Evolutionary conservation across 352 stramenopile species (phyloP).

Genomic region (Phytophthora megakarya): DNA sequence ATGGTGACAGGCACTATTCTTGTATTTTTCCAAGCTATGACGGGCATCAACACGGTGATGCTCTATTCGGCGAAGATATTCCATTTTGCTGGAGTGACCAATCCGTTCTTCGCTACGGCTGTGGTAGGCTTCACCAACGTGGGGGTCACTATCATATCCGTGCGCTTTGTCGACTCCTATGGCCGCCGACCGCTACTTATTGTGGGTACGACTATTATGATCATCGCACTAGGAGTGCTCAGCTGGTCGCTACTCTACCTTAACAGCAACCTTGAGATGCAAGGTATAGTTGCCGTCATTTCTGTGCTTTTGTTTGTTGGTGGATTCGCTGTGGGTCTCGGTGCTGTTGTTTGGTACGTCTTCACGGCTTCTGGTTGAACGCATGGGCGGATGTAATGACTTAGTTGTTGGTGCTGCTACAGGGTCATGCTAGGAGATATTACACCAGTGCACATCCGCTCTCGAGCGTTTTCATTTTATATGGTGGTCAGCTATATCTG

Average conservation of each 20-base stretch:
- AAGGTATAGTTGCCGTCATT: conserved; percentile 74
- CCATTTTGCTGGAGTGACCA: conserved; percentile 86
- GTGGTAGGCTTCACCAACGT: conserved; percentile 81
- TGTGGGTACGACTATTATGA: conserved; percentile 75
- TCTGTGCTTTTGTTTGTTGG: conserved; percentile 82
- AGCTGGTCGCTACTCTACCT: conserved; percentile 72
- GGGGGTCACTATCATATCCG: conserved; percentile 75
- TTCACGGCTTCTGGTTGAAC: background rate
- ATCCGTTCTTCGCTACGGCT: conserved; percentile 82
- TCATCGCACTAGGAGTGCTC: conserved; percentile 63
- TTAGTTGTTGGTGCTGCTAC: conserved; percentile 7
- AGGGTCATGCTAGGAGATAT: conserved; percentile 90
- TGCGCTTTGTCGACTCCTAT: conserved; percentile 75
- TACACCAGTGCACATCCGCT: conserved; percentile 85
- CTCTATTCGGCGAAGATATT: conserved; percentile 93
- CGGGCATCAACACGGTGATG: conserved; percentile 93
- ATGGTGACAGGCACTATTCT: conserved; percentile 64
- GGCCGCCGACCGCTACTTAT: conserved; percentile 79
- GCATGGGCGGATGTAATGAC: conserved; percentile 6
- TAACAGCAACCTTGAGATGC: conserved; percentile 47
- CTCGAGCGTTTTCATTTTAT: conserved; percentile 84
- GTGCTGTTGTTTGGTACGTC: conserved; percentile 76
- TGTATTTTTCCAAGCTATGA: conserved; percentile 88
- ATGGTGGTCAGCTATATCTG: conserved; percentile 87
- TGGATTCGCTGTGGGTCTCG: conserved; percentile 85